Conservation (phyloP, 345 rosid species). For the Orychophragmus violaceus region DNA sequence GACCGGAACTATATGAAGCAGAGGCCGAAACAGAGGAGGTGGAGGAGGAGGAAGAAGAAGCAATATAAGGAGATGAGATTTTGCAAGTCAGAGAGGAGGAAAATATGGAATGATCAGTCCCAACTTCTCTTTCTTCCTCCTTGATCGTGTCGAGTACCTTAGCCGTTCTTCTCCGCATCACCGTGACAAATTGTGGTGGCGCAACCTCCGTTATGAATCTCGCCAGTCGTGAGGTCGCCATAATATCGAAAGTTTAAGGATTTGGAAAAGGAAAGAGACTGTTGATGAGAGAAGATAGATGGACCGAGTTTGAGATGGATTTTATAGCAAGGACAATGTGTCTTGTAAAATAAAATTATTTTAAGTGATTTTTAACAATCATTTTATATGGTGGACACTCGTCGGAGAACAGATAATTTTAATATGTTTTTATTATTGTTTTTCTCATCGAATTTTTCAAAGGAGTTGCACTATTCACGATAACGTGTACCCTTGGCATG, state of each 20-base stretch:
- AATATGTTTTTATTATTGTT: no score
- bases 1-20: conserved; percentile 1
- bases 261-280: neutral
- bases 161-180: conserved; percentile 58
- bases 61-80: conserved; percentile 12
- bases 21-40: conserved; percentile 13
- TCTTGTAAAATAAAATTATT: neutral
- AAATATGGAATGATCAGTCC: conserved; percentile 15
- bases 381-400: conserved; percentile 16
- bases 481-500: no score
- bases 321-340: conserved; percentile 7
- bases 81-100: conserved; percentile 20
- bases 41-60: neutral
- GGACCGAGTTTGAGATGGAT: neutral
- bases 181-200: conserved; percentile 68
- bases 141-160: conserved; percentile 69
- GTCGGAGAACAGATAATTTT: neutral
- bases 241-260: conserved; percentile 10
- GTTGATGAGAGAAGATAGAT: no score
- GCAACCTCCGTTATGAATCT: conserved; percentile 78
- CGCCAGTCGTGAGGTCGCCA: conserved; percentile 60
- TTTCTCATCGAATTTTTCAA: no score
- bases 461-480: no score
- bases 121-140: conserved; percentile 71
- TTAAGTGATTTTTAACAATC: neutral